Conservation (phyloP, 345 rosid genomes). For the Pistacia integerrima region DNA sequence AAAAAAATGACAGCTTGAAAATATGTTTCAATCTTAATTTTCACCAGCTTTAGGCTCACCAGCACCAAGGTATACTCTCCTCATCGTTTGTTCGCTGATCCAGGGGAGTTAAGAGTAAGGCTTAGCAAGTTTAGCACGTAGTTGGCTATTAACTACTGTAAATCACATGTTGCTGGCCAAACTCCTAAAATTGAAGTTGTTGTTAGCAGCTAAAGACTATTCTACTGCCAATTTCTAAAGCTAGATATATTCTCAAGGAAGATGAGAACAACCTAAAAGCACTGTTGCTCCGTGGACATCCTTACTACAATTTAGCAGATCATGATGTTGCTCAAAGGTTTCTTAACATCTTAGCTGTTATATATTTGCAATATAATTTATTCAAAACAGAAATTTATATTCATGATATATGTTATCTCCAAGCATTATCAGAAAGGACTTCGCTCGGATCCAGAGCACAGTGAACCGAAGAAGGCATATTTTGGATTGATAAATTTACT, state of each 20-base stretch:
- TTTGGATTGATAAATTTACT: conserved; percentile 89
- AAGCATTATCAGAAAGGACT: conserved; percentile 98
- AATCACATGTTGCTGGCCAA: conserved; percentile 60
- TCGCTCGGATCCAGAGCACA: conserved; percentile 94
- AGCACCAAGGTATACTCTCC: conserved; percentile 67
- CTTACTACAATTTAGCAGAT: conserved; percentile 96
- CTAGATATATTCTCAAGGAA: conserved; percentile 84
- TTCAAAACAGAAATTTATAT: conserved; percentile 2
- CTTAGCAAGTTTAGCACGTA: conserved; percentile 6
- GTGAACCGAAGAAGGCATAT: conserved; percentile 91
- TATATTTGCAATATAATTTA: not conserved
- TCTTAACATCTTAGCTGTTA: conserved; percentile 11
- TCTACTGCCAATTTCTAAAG: conserved; percentile 78
- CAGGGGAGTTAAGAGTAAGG: not conserved
- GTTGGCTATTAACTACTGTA: conserved; percentile 4
- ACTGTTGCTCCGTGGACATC: conserved; percentile 91
- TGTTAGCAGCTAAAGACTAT: conserved; percentile 73
- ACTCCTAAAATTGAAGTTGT: conserved; percentile 72
- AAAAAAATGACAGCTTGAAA: not conserved
- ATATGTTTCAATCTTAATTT: not conserved
- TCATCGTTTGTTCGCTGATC: not conserved
- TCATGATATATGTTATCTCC: conserved; percentile 28
- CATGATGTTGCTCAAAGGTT: conserved; percentile 96
- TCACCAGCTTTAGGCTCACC: conserved; percentile 61
- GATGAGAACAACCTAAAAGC: conserved; percentile 89